Evolutionary conservation across 2,329 filamentous ascomycete genomes (phyloP), one percentile per base, ranked within the genome.

Genomic region (Diaporthe sp.): DNA sequence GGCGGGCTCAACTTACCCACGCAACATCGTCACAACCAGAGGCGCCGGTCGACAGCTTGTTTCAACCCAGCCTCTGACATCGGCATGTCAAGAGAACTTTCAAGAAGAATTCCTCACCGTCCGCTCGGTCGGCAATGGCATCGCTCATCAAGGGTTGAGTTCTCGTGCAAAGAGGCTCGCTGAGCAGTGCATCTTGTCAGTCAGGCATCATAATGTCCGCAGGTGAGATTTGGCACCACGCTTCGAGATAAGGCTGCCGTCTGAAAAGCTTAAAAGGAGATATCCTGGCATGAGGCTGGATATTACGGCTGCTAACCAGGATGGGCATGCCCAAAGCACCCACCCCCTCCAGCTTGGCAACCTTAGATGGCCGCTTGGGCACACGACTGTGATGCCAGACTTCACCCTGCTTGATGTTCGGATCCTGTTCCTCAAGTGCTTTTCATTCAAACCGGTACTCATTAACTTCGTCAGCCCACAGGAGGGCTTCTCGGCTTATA

Each of bases 291-390:
- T n/a, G n/a, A 32, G 47, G 8, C 19, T 53, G 32, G 27, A 66
- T 10, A 66, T 37, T 2, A 22, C 22, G 19, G 63, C 63, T 32
- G 9, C 30, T 27, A 10, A 39, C 63, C n/a, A 37, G 63, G 63
- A 27, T 53, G 32, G n/a, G 63, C 63, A 27, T 37, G 63, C 63
- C 44, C 32, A 50, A 35, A 68, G 47, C 44, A 51, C 63, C 63
- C 13, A 65, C 22, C 63, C 63, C 63, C 63, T 66, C 63, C 42
- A 39, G 44, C 63, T 66, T 66, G 63, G 63, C 63, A 66, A 66
- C 63, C 4, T 66, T 51, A 50, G 30, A 51, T 27, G 30, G n/a
- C 30, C 27, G 30, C 63, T 37, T 25, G 30, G 22, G 63, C 42
- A 66, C 22, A 37, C 47, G 30, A 66, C 22, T 10, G 44, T 51